phyloP scores from a whole-genome alignment of 768 basidiomycete species.

The Boletus eberwhitei region DNA sequence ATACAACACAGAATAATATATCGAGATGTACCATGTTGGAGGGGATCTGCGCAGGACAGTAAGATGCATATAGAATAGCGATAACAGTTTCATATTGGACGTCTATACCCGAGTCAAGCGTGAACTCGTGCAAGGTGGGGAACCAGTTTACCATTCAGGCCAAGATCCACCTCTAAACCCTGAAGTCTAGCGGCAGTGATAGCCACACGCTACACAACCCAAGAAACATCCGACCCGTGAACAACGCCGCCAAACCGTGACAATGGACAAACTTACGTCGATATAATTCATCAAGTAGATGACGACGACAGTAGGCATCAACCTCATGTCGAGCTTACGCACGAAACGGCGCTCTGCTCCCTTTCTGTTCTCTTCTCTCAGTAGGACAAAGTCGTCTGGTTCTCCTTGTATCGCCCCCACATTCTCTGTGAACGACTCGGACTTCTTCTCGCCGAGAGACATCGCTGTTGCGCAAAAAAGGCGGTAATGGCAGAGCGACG shows the following conservation, averaged over 20 bases:
- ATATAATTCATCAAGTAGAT: constrained; percentile 29
- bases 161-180: constrained; percentile 39
- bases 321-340: constrained; percentile 26
- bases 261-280: constrained; percentile 10
- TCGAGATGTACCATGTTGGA: constrained; percentile 53
- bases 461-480: background rate
- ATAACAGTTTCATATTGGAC: constrained; percentile 51
- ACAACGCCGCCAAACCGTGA: background rate
- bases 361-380: constrained; percentile 8
- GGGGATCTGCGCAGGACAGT: constrained; percentile 63
- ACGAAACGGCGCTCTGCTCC: constrained; percentile 23
- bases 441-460: constrained; percentile 9
- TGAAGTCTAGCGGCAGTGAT: constrained; percentile 38
- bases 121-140: background rate
- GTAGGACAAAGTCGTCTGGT: constrained; percentile 10
- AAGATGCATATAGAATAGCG: constrained; percentile 54
- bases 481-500: background rate
- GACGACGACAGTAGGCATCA: constrained; percentile 27
- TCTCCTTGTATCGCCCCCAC: background rate
- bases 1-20: too few relatives aligned
- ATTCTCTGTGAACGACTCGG: constrained; percentile 7
- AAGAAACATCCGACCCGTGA: background rate
- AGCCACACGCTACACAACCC: constrained; percentile 32
- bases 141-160: constrained; percentile 26
- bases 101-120: constrained; percentile 30